These are phyloP conservation scores for Gyromitra esculenta DNA, from an alignment of 2,329 filamentous ascomycete species.

Conservation along the genomic window DNA sequence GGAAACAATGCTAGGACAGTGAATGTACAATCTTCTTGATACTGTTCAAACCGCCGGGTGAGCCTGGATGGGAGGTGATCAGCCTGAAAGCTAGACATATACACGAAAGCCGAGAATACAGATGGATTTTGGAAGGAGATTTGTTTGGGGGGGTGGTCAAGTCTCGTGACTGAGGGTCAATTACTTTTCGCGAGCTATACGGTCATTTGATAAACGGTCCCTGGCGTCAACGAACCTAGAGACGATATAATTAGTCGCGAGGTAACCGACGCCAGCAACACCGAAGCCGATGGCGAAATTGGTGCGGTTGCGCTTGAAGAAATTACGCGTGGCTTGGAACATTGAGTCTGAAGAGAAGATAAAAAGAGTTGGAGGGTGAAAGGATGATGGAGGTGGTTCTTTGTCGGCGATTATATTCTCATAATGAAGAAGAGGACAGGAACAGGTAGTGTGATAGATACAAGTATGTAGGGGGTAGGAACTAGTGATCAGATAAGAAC, in stretches of 20 bases:
- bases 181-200: slow-evolving; percentile 96
- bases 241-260: slow-evolving; percentile 91
- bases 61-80: slow-evolving; percentile 68
- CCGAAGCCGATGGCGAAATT: slow-evolving; percentile 88
- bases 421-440: slow-evolving; percentile 26
- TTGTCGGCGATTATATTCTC: slow-evolving; percentile 33
- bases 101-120: background rate
- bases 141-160: background rate
- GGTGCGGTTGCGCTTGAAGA: slow-evolving; percentile 91
- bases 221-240: slow-evolving; percentile 90
- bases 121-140: background rate
- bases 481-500: slow-evolving; percentile 35
- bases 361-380: background rate
- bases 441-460: background rate
- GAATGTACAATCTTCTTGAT: slow-evolving; percentile 98
- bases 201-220: slow-evolving; percentile 95
- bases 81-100: background rate
- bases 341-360: slow-evolving; percentile 61
- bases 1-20: slow-evolving; percentile 95
- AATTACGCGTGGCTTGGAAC: slow-evolving; percentile 81
- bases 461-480: slow-evolving; percentile 11
- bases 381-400: background rate
- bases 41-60: slow-evolving; percentile 95
- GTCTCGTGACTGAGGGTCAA: slow-evolving; percentile 57
- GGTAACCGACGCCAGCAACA: slow-evolving; percentile 86